phyloP scores from a whole-genome alignment of 805 yeast species.

The Starmerella roubikii region DNA sequence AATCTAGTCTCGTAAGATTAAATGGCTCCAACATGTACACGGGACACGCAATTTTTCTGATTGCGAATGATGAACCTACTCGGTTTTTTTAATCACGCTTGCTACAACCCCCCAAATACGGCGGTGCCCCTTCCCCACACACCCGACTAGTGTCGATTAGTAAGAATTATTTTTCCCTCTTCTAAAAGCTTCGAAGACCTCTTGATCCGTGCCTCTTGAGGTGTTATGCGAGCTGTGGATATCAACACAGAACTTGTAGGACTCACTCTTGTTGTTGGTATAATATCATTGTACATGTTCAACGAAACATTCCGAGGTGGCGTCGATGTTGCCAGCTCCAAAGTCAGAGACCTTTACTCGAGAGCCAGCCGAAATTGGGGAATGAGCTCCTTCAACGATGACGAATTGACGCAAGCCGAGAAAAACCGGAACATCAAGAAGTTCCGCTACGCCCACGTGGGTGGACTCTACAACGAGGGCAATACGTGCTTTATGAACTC shows the following conservation, averaged over 20 bases:
- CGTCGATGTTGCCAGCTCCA: conserved; percentile 24
- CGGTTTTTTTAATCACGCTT: too few relatives aligned
- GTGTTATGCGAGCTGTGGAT: neutral
- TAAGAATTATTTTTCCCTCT: too few relatives aligned
- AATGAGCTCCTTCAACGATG: conserved; percentile 18
- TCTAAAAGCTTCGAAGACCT: too few relatives aligned
- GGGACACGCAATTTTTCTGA: too few relatives aligned
- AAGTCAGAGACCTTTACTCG: conserved; percentile 22
- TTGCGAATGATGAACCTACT: too few relatives aligned
- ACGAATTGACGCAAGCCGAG: conserved; percentile 20
- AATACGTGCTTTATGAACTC: conserved; percentile 92
- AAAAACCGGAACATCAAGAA: conserved; percentile 16
- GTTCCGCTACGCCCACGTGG: conserved; percentile 34
- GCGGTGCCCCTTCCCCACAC: too few relatives aligned
- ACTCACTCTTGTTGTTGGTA: neutral
- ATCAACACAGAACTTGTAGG: neutral
- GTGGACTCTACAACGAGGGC: conserved; percentile 81
- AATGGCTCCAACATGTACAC: too few relatives aligned
- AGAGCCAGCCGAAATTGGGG: conserved; percentile 20
- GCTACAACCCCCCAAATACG: too few relatives aligned
- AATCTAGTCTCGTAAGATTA: too few relatives aligned
- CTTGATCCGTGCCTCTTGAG: neutral
- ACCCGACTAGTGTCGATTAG: too few relatives aligned
- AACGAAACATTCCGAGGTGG: conserved; percentile 26
- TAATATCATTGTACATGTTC: conserved; percentile 20